A percentile compares a stretch with the other conserved stretches of the same genome.
These are phyloP conservation scores for Candida broadrunensis DNA, from an alignment of 805 yeast genomes.

Conservation along the genomic window DNA sequence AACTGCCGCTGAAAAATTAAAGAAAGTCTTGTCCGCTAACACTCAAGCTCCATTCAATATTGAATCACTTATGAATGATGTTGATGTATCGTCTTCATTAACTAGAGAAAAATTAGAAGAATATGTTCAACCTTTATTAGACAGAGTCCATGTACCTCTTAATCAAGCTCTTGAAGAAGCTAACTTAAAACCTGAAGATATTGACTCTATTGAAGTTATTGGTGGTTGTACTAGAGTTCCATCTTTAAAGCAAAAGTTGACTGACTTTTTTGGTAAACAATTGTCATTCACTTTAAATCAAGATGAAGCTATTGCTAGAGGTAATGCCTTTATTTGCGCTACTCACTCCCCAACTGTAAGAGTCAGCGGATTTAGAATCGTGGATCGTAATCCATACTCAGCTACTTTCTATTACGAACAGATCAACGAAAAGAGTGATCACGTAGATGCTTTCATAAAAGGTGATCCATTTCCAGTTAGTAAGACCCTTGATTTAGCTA, in stretches of 20 bases:
- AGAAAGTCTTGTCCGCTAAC: constrained; percentile 96
- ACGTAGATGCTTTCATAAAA: constrained; percentile 73
- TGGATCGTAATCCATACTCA: constrained; percentile 87
- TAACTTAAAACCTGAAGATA: constrained; percentile 63
- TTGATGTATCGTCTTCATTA: constrained; percentile 87
- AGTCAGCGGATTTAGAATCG: constrained; percentile 98
- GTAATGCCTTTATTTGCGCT: constrained; percentile 98
- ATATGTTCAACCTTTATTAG: constrained; percentile 77
- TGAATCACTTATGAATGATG: constrained; percentile 96
- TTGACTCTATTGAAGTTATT: constrained; percentile 90
- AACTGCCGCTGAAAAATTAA: constrained; percentile 86
- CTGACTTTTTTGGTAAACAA: constrained; percentile 78
- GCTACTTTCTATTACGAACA: constrained; percentile 95
- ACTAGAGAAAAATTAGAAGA: constrained; percentile 92
- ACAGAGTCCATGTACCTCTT: constrained; percentile 72
- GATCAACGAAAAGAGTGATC: constrained; percentile 89
- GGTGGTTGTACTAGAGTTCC: constrained; percentile 99
- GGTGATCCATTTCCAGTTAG: constrained; percentile 94
- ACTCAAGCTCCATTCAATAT: constrained; percentile 89
- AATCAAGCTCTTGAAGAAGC: constrained; percentile 81
- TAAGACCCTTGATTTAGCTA: constrained; percentile 89
- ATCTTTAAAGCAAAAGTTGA: constrained; percentile 74
- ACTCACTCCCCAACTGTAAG: constrained; percentile 98
- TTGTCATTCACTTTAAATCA: constrained; percentile 95
- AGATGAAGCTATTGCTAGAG: constrained; percentile 98